Evolutionary conservation across 2,329 filamentous ascomycete species (phyloP), one percentile per base, ranked within the genome.

Genomic region (Aspergillus pseudotamarii): DNA sequence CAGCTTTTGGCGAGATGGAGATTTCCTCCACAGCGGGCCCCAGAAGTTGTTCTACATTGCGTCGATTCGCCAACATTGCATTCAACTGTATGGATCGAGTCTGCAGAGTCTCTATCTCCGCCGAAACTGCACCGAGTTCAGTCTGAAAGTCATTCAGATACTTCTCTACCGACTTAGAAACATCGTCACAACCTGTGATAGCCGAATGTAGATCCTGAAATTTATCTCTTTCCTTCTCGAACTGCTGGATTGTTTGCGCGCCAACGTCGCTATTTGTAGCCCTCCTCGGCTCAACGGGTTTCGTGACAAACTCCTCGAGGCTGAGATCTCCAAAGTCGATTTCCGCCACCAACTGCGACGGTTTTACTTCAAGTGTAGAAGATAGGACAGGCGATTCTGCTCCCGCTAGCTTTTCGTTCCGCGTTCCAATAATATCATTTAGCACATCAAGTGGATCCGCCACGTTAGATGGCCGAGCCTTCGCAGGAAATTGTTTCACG

Each of bases 31-130:
- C 92, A 32, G 96, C 86, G 0, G 95, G 93, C 0, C 91, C 93
- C 32, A 99, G 82, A 1, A 93, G 85, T 76, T 92, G 94, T 79
- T 98, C 95, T 5, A 98, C 92, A 19, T 91, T 89, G 75, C 91
- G 94, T 41, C 96, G 87, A 73, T 97, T 97, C 68, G 96, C 91
- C 34, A 99, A 82, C 71, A 93, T 89, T 41, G 91, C 88, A 70
- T 93, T 97, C 63, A 99, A 80, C 9, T 90, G 88, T 12, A 90
- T 86, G 0, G 95, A 99, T 54, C 95, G 88, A 58, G 90, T 89
- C 79, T 99, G 95, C 46, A 99, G 81, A 2, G 89, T 93, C 79
- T 99, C 95, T 58, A 99, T 99, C 75, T 99, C 95, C 8, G 93
- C 90, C 1, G 95, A 97, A 14, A 99, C 95, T 16, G 89, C 87